Conservation (phyloP, 73 alveolate species). For the Diophrys appendiculata region DNA sequence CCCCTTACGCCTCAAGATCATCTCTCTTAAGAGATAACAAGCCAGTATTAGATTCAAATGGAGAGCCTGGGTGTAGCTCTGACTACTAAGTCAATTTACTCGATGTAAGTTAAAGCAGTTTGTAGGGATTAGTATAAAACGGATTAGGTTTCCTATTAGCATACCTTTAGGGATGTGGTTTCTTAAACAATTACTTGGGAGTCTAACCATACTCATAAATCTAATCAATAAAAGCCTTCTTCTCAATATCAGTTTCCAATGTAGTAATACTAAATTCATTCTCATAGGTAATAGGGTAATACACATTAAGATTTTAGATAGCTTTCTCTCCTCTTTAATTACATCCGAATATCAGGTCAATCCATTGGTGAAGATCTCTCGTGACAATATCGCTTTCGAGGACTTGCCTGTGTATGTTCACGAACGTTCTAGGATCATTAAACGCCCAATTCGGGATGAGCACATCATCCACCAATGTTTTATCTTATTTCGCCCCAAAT, state of each 20-base stretch:
- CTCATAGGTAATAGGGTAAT: constrained; percentile 82
- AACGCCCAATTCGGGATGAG: constrained; percentile 75
- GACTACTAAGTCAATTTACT: too few relatives aligned
- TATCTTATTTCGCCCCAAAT: constrained; percentile 83
- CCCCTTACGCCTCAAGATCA: too few relatives aligned
- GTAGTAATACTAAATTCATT: constrained; percentile 71
- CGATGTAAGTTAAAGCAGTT: too few relatives aligned
- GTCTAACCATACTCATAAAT: constrained; percentile 86
- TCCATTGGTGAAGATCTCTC: constrained; percentile 66
- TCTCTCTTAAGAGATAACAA: too few relatives aligned
- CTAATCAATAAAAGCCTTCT: constrained; percentile 72
- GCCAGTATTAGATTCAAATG: too few relatives aligned
- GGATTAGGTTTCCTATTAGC: constrained; percentile 7
- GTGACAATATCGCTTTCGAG: constrained; percentile 78
- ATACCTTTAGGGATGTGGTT: constrained; percentile 9
- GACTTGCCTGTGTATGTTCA: constrained; percentile 67
- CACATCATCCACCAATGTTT: constrained; percentile 73
- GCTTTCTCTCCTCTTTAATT: constrained; percentile 88
- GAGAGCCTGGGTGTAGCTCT: too few relatives aligned
- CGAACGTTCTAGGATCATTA: constrained; percentile 67
- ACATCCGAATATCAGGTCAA: constrained; percentile 83
- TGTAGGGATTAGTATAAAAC: too few relatives aligned
- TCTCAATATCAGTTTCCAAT: constrained; percentile 46
- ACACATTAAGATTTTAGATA: constrained; percentile 68
- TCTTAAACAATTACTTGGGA: constrained; percentile 79